Base-by-base conservation (phyloP, 768 basidiomycete species). In the Pisolithus sp. region DNA sequence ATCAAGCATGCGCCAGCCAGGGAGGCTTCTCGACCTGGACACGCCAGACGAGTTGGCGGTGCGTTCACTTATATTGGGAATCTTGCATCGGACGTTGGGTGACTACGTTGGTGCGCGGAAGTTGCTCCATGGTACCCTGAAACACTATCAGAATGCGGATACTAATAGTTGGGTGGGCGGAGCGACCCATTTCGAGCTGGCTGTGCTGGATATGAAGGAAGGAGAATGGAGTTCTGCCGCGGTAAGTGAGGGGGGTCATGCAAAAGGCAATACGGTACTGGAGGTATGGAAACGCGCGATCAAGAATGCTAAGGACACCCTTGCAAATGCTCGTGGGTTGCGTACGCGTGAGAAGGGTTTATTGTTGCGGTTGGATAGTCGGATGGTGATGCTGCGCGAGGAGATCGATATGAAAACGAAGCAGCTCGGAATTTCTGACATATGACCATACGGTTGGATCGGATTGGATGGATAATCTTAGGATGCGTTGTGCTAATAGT, bases 31-130 rank as follows among this genome's bases (percentile, higher is more conserved):
- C 36, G 80, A 80, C 59, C 73, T 88, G 15, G 83, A 88, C 62
- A 86, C 82, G 0, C 69, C 81, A 0, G 88, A 90, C 57, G 88
- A 90, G 58, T 69, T 80, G 13, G 86, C 83, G 0, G 62, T 88
- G 21, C 83, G 86, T 5, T 72, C 82, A 0, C 76, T 89, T 2
- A 74, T 90, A 5, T 73, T 89, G 3, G 88, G 87, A 3, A 77
- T 85, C 57, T 71, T 76, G 15, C 78, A 87, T 59, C 79, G 85
- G 26, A 83, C 81, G 0, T 65, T 78, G 0, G 72, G 77, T 4
- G 69, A 73, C 9, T 81, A 69, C 57, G 56, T 56, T 0, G 62
- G 73, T 1, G 65, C 80, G 1, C 76, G 82, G 5, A 60, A 62
- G 0, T 78, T 81, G 55, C 68, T 89, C 24, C 60, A 64, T 15